Base-by-base conservation (phyloP, 345 rosid genomes). In the Syzygium grande region DNA sequence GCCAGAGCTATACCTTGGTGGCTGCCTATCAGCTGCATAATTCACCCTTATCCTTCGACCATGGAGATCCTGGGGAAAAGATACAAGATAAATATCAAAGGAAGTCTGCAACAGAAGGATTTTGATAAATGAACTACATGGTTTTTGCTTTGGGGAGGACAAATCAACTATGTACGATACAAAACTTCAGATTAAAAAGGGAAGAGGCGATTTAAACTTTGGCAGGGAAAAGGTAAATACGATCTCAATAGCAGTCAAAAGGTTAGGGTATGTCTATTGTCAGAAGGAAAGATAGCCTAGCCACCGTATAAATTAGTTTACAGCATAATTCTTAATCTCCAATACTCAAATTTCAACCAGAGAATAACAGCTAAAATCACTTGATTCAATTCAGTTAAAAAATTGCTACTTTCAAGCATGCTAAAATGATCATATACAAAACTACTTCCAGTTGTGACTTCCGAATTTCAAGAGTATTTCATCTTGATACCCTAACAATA, bases 1-100 rank as follows among this genome's bases (percentile, higher is more conserved):
- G 46, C 85, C 55, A 84, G 85, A 84, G 56, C 46, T 34, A 68
- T 52, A 91, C 77, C 92, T 89, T 9, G 86, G 85, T 5, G 85
- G 93, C 84, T 94, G 84, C 89, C 95, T 93, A 21, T 97, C 99
- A 77, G 90, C 84, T 87, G 99, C 99, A 93, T 91, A 95, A 89
- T 95, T 94, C 86, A 97, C 99, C 91, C 92, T 95, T 52, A 97
- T 90, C 11, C 88, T 89, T 87, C 98, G 95, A 52, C 99, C 99
- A 88, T 93, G 93, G 68, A 97, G 96, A 77, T 92, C 96, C 99
- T 97, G 92, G 34, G 25, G 87, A 86, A 88, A 52, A 84, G 46
- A 46, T 15, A 15, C 79, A 25, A 41, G 68, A 41, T 84, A 49
- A 51, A 38, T 25, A 83, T 29, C 61, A 54, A 22, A 53, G 25